These are phyloP conservation scores for Hypericum androsaemum DNA, from an alignment of 345 rosid genomes.

Conservation along the genomic window DNA sequence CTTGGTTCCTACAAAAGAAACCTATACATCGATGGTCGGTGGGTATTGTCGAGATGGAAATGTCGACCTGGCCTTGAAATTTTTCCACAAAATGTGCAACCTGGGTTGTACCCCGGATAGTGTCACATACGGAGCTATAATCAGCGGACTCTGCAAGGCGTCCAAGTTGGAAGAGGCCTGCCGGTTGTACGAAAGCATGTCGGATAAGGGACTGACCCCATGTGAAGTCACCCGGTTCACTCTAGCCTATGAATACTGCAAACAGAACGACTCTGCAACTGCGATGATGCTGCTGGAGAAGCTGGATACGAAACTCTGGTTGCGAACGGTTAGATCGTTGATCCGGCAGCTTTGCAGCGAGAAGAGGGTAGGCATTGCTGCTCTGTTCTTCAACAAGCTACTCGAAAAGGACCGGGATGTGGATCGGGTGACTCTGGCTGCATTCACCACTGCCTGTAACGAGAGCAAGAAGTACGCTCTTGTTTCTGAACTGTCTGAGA, in stretches of 20 bases:
- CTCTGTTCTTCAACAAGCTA: conserved; percentile 62
- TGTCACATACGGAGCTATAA: conserved; percentile 68
- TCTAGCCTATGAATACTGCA: conserved; percentile 76
- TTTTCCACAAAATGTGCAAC: conserved; percentile 51
- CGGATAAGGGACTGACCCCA: conserved; percentile 60
- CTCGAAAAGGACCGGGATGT: conserved; percentile 41
- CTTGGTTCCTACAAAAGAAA: conserved; percentile 75
- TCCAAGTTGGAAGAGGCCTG: conserved; percentile 68
- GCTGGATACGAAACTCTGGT: conserved; percentile 68
- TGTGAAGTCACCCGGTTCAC: conserved; percentile 79
- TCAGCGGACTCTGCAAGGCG: conserved; percentile 76
- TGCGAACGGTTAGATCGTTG: conserved; percentile 61
- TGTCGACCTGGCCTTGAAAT: conserved; percentile 33
- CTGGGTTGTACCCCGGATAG: conserved; percentile 58
- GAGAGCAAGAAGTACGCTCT: conserved; percentile 67
- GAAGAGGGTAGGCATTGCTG: conserved; percentile 72
- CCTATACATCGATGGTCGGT: conserved; percentile 73
- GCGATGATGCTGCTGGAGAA: conserved; percentile 73
- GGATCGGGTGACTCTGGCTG: conserved; percentile 60
- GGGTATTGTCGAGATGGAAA: conserved; percentile 59
- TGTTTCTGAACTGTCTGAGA: conserved; percentile 52
- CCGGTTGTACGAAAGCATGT: conserved; percentile 57
- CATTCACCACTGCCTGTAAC: conserved; percentile 63
- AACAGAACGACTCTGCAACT: conserved; percentile 57
- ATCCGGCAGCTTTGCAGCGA: conserved; percentile 80